Percentiles rank a stretch among this genome's conserved stretches.
Conservation (phyloP, 345 rosid species). For the rapeseed (Brassica napus) region DNA sequence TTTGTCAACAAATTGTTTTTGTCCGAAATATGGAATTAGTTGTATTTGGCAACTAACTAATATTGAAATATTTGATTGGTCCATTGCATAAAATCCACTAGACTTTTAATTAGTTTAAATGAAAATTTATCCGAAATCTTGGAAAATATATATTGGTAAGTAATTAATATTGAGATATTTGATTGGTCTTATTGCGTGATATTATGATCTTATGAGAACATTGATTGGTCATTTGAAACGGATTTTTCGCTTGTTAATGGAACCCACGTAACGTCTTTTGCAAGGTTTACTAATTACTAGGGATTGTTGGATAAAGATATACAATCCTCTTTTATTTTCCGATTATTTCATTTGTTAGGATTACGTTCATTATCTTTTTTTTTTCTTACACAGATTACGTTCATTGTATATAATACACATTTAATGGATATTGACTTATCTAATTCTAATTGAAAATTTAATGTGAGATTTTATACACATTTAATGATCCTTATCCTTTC, state of each 20-base stretch:
- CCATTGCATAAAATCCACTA: neutral
- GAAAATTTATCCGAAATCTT: neutral
- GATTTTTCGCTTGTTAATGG: neutral
- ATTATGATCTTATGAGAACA: constrained; percentile 11
- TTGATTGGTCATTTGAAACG: constrained; percentile 20
- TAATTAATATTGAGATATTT: constrained; percentile 4
- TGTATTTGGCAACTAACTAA: constrained; percentile 2
- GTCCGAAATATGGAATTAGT: neutral
- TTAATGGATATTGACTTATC: neutral
- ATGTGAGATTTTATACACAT: neutral
- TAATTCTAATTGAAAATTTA: neutral
- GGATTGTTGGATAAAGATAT: constrained; percentile 20
- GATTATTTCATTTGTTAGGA: neutral
- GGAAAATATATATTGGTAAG: neutral
- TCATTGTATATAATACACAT: neutral
- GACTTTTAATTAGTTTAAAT: neutral
- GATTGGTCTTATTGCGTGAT: neutral
- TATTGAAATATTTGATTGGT: constrained; percentile 13
- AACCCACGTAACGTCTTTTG: constrained; percentile 9
- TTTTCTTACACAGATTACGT: neutral
- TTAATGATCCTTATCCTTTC: neutral
- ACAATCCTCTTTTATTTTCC: neutral
- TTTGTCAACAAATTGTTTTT: neutral
- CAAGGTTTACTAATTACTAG: constrained; percentile 11
- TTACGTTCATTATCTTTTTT: neutral